These are phyloP conservation scores for Penicillium sclerotigenum DNA, from an alignment of 2,329 filamentous ascomycete species.

Conservation along the genomic window DNA sequence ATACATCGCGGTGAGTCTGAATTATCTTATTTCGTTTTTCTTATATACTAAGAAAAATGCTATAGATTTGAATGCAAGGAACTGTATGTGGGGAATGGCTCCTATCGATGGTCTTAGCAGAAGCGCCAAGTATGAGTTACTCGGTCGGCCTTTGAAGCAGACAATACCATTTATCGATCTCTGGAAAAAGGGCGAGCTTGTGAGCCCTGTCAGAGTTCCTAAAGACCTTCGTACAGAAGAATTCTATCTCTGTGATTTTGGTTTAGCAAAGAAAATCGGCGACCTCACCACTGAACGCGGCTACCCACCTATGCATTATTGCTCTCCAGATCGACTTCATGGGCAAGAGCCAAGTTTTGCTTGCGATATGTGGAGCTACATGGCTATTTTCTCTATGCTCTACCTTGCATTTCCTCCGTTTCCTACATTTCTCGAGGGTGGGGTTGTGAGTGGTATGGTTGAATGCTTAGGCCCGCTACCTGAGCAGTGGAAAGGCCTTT, in stretches of 20 bases:
- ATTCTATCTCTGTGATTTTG: constrained; percentile 33
- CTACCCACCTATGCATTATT: constrained; percentile 20
- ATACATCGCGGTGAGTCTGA: constrained; percentile 26
- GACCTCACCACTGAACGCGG: constrained; percentile 9
- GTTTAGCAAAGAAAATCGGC: constrained; percentile 24
- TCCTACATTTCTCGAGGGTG: constrained; percentile 10
- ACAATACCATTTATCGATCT: constrained; percentile 24
- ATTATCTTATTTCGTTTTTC: neutral
- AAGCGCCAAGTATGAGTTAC: constrained; percentile 26
- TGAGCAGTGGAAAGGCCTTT: constrained; percentile 24
- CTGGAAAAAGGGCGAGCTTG: constrained; percentile 28
- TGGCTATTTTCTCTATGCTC: constrained; percentile 28
- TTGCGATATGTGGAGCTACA: constrained; percentile 35
- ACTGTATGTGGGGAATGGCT: constrained; percentile 30
- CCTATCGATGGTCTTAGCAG: constrained; percentile 22
- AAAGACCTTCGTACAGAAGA: constrained; percentile 21
- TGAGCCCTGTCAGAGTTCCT: constrained; percentile 20
- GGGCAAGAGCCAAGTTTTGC: constrained; percentile 22
- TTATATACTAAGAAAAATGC: constrained; percentile 11
- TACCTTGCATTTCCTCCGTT: constrained; percentile 24
- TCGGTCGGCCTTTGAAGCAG: constrained; percentile 26
- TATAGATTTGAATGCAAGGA: constrained; percentile 28
- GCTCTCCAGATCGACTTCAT: constrained; percentile 30
- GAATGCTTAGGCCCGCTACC: constrained; percentile 26
- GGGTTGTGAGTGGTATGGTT: constrained; percentile 22